Conservation (phyloP, 2,329 filamentous ascomycete genomes). For the Colletotrichum costaricense region DNA sequence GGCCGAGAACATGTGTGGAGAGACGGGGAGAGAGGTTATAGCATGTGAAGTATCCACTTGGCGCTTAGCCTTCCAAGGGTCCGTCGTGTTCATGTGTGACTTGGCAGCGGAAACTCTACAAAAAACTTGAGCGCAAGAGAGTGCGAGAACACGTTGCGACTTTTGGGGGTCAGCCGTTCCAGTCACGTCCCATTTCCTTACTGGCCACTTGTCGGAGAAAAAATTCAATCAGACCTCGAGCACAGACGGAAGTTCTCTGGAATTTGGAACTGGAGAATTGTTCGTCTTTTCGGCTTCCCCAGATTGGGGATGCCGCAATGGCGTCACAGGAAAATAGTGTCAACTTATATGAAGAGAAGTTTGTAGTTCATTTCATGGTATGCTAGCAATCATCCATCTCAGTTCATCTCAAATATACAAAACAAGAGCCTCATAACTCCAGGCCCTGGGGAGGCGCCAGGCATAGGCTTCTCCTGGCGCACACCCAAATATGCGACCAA, state of each 20-base stretch:
- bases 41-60: constrained; percentile 10
- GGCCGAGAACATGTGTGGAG: neutral
- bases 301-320: too few relatives aligned
- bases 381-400: constrained; percentile 25
- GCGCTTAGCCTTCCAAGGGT: neutral
- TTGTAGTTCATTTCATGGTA: constrained; percentile 12
- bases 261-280: too few relatives aligned
- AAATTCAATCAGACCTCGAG: neutral
- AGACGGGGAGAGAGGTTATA: neutral
- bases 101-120: neutral
- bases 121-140: constrained; percentile 10
- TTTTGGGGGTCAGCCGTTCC: neutral
- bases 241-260: neutral
- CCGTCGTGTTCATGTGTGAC: neutral
- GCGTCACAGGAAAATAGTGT: too few relatives aligned
- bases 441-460: constrained; percentile 11
- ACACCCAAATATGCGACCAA: constrained; percentile 18
- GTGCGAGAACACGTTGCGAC: neutral
- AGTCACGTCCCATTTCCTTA: neutral
- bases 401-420: constrained; percentile 28
- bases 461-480: neutral
- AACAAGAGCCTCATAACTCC: constrained; percentile 29
- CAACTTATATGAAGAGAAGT: too few relatives aligned
- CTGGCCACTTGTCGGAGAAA: neutral
- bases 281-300: too few relatives aligned